Base-by-base conservation (phyloP, 768 basidiomycete species). In the Leccinum subtestaceum region DNA sequence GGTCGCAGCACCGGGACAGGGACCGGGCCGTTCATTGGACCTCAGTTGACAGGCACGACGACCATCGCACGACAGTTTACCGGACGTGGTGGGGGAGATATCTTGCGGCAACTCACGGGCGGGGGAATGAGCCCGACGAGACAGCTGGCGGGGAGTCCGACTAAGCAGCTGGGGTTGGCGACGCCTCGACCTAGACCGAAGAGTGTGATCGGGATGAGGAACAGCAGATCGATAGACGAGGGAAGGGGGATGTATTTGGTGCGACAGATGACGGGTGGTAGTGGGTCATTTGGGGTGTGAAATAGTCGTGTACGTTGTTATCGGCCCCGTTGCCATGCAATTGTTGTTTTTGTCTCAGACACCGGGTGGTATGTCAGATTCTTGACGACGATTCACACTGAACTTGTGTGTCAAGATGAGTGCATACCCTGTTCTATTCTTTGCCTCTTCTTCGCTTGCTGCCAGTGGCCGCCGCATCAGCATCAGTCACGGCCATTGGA, bases 31-130 rank as follows among this genome's bases (percentile, higher is more conserved):
- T 67, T 65, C 59, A 66, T 89, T 32, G 65, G 70, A 6, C 71
- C 83, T n/a, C 90, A 91, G 66, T 68, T 75, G 55, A 89, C 87
- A 19, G 88, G 88, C 4, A 84, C 82, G 1, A 89, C 87, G 1
- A 91, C 88, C 7, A 77, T 91, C 51, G 86, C 87, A 0, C 80
- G 86, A 47, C 90, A 91, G 69, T 87, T 91, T 65, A 91, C 89
- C 17, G 87, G 88, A 23, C 58, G 86, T 21, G 78, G 79, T 4
- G 68, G 73, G 10, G 76, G 77, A 31, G 76, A 75, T 49, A 61
- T 80, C 38, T 62, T 75, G 57, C 75, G 81, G 62, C 88, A 90
- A 65, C 70, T 89, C 63, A 88, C 87, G 0, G 88, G 88, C 13
- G 86, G 86, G 5, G 82, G 85, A 3, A 62, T 84, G 60, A 88